Evolutionary conservation across 2,329 filamentous ascomycete species (phyloP).

Genomic region (Penicillium sp.): DNA sequence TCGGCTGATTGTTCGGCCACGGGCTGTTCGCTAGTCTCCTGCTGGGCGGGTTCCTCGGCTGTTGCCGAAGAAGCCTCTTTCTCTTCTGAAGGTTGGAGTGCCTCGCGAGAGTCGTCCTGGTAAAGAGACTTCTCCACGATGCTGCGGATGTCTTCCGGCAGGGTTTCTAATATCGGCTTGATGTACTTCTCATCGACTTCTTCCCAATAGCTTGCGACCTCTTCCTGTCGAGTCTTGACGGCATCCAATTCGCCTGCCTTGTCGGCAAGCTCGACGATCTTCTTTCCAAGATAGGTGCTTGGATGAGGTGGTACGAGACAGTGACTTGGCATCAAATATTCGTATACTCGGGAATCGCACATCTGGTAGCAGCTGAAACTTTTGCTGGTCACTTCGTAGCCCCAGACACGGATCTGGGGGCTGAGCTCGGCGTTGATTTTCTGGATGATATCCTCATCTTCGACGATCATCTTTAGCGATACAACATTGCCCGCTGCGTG

Average conservation of each 20-base stretch:
- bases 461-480: constrained; percentile 91
- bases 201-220: constrained; percentile 78
- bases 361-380: constrained; percentile 92
- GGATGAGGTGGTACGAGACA: constrained; percentile 90
- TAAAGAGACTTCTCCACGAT: constrained; percentile 41
- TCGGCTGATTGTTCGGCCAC: constrained; percentile 3
- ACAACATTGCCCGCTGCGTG: constrained; percentile 95
- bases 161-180: constrained; percentile 58
- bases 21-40: constrained; percentile 10
- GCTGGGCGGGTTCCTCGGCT: neutral
- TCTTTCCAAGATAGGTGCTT: constrained; percentile 77
- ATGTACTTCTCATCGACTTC: constrained; percentile 77
- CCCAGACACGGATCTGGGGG: constrained; percentile 92
- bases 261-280: constrained; percentile 73
- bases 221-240: constrained; percentile 67
- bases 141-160: constrained; percentile 42
- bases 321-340: constrained; percentile 93
- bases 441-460: constrained; percentile 80
- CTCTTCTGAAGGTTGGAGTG: constrained; percentile 18
- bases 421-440: constrained; percentile 87
- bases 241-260: constrained; percentile 69
- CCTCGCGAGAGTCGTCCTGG: constrained; percentile 31
- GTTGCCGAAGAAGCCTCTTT: constrained; percentile 12
- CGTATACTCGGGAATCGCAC: constrained; percentile 94
- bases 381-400: constrained; percentile 82